These are phyloP conservation scores for Colletotrichum filicis DNA, from an alignment of 2,329 filamentous ascomycete species.

Conservation along the genomic window DNA sequence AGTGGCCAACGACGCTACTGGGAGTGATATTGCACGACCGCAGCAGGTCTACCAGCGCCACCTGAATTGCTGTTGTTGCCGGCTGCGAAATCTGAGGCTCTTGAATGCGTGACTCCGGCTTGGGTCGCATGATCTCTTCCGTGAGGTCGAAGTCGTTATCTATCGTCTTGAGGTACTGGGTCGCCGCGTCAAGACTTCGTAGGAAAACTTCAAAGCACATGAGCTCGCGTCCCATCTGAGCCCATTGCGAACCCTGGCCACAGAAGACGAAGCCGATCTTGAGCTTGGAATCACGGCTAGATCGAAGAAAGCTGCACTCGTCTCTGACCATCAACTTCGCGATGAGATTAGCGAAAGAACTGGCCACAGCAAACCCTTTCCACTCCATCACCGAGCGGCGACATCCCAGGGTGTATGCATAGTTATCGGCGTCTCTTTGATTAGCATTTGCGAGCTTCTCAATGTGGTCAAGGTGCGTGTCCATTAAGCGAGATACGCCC, in stretches of 20 bases:
- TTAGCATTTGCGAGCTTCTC: slow-evolving; percentile 31
- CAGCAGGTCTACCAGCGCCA: slow-evolving; percentile 55
- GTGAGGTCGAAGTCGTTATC: slow-evolving; percentile 47
- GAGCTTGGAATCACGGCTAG: slow-evolving; percentile 40
- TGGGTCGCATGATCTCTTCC: slow-evolving; percentile 47
- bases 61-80: slow-evolving; percentile 53
- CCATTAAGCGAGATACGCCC: slow-evolving; percentile 49
- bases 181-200: slow-evolving; percentile 48
- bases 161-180: slow-evolving; percentile 44
- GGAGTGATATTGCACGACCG: slow-evolving; percentile 46
- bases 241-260: slow-evolving; percentile 56
- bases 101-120: slow-evolving; percentile 42
- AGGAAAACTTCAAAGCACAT: slow-evolving; percentile 55
- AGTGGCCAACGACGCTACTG: slow-evolving; percentile 54
- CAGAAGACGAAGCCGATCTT: slow-evolving; percentile 55
- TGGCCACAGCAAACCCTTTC: slow-evolving; percentile 52
- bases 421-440: slow-evolving; percentile 44
- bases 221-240: slow-evolving; percentile 54
- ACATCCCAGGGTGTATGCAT: slow-evolving; percentile 58
- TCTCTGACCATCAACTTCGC: slow-evolving; percentile 40
- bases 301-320: slow-evolving; percentile 38
- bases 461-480: slow-evolving; percentile 43
- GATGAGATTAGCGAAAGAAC: slow-evolving; percentile 46
- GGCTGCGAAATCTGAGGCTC: slow-evolving; percentile 52
- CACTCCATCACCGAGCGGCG: slow-evolving; percentile 58